phyloP scores from a whole-genome alignment of 345 rosid species.

The Fremontodendron californicum region DNA sequence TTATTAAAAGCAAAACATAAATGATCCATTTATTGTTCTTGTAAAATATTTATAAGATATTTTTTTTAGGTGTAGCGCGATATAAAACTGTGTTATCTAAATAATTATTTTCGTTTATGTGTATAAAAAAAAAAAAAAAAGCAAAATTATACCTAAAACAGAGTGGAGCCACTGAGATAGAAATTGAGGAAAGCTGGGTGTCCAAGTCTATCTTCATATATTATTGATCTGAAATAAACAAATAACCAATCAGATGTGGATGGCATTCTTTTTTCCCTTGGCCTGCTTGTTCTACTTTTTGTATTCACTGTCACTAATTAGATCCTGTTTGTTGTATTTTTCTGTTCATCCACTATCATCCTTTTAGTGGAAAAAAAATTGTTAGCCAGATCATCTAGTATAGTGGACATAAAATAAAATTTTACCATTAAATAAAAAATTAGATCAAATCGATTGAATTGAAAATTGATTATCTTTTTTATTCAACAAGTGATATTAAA shows the following conservation, averaged over 20 bases:
- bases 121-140: neutral
- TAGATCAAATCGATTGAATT: too few species aligned
- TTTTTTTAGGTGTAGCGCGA: too few species aligned
- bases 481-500: too few species aligned
- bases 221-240: neutral
- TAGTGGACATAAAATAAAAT: neutral
- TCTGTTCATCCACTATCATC: neutral
- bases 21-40: too few species aligned
- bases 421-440: neutral
- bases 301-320: neutral
- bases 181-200: neutral
- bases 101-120: too few species aligned
- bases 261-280: neutral
- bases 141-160: neutral
- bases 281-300: neutral
- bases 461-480: too few species aligned
- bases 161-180: neutral
- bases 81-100: too few species aligned
- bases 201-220: neutral
- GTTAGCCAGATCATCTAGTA: neutral
- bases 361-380: neutral
- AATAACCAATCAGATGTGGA: neutral
- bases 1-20: neutral
- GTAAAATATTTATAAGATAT: too few species aligned
- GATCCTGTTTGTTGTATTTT: neutral